These are phyloP conservation scores for Umbelopsis isabellina DNA, from an alignment of 192 early-diverging fungal species.

Conservation along the genomic window DNA sequence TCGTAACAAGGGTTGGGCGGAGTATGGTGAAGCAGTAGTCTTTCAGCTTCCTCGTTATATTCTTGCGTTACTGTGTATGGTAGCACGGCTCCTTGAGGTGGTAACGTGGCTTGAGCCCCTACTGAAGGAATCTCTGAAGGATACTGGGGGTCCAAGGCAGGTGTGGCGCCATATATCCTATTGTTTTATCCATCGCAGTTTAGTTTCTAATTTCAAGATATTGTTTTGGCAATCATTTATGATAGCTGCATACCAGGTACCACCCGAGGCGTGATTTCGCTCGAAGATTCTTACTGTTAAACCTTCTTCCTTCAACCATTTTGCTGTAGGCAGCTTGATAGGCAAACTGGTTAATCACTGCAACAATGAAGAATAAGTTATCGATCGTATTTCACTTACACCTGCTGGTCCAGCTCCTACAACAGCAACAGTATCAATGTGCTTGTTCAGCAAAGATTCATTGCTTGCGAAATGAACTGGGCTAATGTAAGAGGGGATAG, in stretches of 20 bases:
- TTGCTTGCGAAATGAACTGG: too few relatives aligned
- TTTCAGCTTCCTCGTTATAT: background rate
- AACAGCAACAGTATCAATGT: slow-evolving; percentile 28
- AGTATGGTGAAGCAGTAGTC: background rate
- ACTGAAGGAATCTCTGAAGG: slow-evolving; percentile 17
- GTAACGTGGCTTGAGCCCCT: slow-evolving; percentile 4
- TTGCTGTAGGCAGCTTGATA: slow-evolving; percentile 27
- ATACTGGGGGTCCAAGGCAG: background rate
- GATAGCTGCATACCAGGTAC: slow-evolving; percentile 30
- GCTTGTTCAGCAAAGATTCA: background rate
- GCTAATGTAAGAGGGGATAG: too few relatives aligned
- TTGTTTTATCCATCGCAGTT: background rate
- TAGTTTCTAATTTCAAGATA: background rate
- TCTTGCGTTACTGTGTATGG: background rate
- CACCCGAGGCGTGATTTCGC: slow-evolving; percentile 25
- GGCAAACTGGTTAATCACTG: background rate
- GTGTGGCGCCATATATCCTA: slow-evolving; percentile 10
- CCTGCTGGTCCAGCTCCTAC: slow-evolving; percentile 38
- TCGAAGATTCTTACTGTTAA: slow-evolving; percentile 29
- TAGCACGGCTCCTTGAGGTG: background rate
- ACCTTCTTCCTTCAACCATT: slow-evolving; percentile 24
- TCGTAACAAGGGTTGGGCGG: slow-evolving; percentile 25
- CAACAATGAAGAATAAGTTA: background rate
- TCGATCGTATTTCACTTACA: slow-evolving; percentile 8
- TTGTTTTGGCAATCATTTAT: background rate